Evolutionary conservation across 164 flowering plant genomes (phyloP).

Genomic region (Santalum album): DNA sequence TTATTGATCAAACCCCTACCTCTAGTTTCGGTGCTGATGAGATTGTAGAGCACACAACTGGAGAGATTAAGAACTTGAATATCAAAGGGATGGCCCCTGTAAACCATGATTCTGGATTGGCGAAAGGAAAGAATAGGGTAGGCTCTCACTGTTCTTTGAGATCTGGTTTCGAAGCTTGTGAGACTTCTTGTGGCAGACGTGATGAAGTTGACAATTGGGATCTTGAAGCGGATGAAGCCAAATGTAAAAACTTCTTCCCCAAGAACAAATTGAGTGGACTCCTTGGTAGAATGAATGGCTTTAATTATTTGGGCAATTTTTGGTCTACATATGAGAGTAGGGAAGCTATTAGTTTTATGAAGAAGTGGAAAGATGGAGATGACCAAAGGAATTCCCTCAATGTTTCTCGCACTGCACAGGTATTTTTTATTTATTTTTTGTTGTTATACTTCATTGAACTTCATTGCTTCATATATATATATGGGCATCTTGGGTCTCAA

Average conservation of each 20-base stretch:
- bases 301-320: slow-evolving; percentile 18
- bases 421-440: slow-evolving; percentile 3
- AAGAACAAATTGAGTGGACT: slow-evolving; percentile 22
- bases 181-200: slow-evolving; percentile 10
- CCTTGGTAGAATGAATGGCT: slow-evolving; percentile 13
- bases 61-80: slow-evolving; percentile 16
- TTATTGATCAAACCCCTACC: slow-evolving; percentile 27
- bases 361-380: slow-evolving; percentile 46
- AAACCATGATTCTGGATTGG: slow-evolving; percentile 11
- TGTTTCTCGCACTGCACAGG: slow-evolving; percentile 22
- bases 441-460: too few relatives aligned
- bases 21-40: slow-evolving; percentile 25
- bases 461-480: too few relatives aligned
- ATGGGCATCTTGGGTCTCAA: too few relatives aligned
- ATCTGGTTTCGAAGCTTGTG: slow-evolving; percentile 17
- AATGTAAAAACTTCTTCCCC: slow-evolving; percentile 16
- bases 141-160: slow-evolving; percentile 18
- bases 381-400: slow-evolving; percentile 24
- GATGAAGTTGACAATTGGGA: slow-evolving; percentile 20
- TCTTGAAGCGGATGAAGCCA: slow-evolving; percentile 20
- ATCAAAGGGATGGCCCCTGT: slow-evolving; percentile 16
- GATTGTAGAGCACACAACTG: slow-evolving; percentile 27
- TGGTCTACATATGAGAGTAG: slow-evolving; percentile 19
- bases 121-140: slow-evolving; percentile 20
- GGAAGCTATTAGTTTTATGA: slow-evolving; percentile 21